These are phyloP conservation scores for Croton setiger DNA, from an alignment of 441 rosid species.

Conservation along the genomic window DNA sequence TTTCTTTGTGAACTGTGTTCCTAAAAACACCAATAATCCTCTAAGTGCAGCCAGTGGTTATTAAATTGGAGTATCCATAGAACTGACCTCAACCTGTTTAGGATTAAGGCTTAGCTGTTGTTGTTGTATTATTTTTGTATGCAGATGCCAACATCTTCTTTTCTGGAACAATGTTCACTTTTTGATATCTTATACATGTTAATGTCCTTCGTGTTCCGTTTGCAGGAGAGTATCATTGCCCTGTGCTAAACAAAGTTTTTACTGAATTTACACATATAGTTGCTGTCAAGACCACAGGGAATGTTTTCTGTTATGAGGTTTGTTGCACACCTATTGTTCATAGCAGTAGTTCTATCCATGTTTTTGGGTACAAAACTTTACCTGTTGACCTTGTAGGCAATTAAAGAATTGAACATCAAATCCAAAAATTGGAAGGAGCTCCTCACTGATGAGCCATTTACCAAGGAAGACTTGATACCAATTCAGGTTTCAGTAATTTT, in stretches of 20 bases:
- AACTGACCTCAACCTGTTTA: no score
- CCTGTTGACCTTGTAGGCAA: slow-evolving; percentile 47
- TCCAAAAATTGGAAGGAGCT: slow-evolving; percentile 92
- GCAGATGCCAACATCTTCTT: neutral
- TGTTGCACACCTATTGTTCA: slow-evolving; percentile 17
- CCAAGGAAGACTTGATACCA: slow-evolving; percentile 75
- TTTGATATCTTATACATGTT: slow-evolving; percentile 12
- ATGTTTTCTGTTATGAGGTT: slow-evolving; percentile 91
- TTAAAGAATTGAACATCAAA: slow-evolving; percentile 87
- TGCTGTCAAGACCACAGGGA: slow-evolving; percentile 86
- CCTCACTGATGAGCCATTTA: slow-evolving; percentile 79
- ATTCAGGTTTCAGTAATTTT: slow-evolving; percentile 52
- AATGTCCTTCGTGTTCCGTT: slow-evolving; percentile 11
- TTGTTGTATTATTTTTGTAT: neutral
- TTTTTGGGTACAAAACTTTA: slow-evolving; percentile 19
- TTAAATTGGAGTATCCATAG: no score
- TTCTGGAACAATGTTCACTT: neutral
- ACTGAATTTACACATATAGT: slow-evolving; percentile 89
- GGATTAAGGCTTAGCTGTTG: neutral
- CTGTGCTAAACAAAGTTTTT: slow-evolving; percentile 87
- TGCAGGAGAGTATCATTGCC: slow-evolving; percentile 87
- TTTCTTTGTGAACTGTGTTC: slow-evolving; percentile 1
- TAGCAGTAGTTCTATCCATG: slow-evolving; percentile 11
- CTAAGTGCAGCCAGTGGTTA: neutral
- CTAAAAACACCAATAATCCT: neutral